These are phyloP conservation scores for Lanmaoa rubissima DNA, from an alignment of 768 basidiomycete genomes.

Conservation along the genomic window DNA sequence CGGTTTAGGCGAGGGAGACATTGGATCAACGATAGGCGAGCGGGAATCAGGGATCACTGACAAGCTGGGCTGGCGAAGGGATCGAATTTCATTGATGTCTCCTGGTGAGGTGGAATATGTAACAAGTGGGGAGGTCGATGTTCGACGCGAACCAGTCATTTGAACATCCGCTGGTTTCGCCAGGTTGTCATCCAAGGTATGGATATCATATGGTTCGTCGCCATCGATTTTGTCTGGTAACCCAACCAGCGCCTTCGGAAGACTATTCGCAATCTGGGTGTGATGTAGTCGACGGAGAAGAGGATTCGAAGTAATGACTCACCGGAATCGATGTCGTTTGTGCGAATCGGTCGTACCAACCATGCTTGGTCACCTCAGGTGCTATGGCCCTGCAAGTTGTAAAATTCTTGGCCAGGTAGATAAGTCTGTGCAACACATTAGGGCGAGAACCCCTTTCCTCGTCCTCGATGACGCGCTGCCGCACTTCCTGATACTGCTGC, in stretches of 20 bases:
- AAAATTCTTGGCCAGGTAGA: constrained; percentile 48
- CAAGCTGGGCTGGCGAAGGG: neutral
- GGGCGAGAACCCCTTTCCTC: constrained; percentile 39
- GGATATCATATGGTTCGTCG: constrained; percentile 4
- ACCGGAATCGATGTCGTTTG: constrained; percentile 26
- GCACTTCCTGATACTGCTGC: constrained; percentile 15
- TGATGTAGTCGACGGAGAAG: neutral
- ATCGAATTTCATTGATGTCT: neutral
- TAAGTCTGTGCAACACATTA: constrained; percentile 37
- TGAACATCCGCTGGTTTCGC: neutral
- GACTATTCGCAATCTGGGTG: constrained; percentile 18
- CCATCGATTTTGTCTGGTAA: constrained; percentile 8
- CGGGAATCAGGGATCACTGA: neutral
- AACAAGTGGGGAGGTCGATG: neutral
- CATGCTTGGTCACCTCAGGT: constrained; percentile 37
- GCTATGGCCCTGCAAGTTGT: constrained; percentile 47
- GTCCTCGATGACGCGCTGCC: constrained; percentile 21
- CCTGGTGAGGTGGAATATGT: neutral
- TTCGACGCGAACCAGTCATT: neutral
- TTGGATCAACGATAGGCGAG: neutral
- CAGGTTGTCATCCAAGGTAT: neutral
- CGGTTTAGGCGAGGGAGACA: neutral
- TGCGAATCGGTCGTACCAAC: constrained; percentile 59
- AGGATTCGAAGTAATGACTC: neutral
- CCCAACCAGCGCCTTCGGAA: constrained; percentile 12